Base-by-base conservation (phyloP, 176 grass and related monocot genomes). In the Saccharum spontaneum region DNA sequence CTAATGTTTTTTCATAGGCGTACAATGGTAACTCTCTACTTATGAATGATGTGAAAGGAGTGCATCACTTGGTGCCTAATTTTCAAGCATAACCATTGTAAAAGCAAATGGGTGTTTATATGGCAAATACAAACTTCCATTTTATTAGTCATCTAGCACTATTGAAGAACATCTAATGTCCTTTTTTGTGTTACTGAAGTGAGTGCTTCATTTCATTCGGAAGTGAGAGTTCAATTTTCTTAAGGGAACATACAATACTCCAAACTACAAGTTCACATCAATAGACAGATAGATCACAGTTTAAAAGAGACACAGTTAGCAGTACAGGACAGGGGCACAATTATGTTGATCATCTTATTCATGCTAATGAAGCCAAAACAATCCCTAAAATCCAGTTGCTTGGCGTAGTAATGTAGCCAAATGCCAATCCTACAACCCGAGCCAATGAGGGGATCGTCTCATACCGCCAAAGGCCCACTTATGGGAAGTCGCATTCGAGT, bases 401-500 rank as follows among this genome's bases (percentile, higher is more conserved):
- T 85, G 54, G 37, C 31, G 4, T 10, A 66, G 24, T 46, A 66
- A 75, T 76, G 55, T 77, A 76, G 34, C 16, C 5, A 38, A 38
- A 38, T 38, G 37, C 37, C 40, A 54, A 71, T 77, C 37, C 49
- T 82, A 71, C 4, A 17, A 40, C 15, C 17, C 9, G 10, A 60
- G 11, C 23, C 22, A 4, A 72, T 82, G n/a, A 72, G 10, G 18
- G 24, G 24, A 73, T 74, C 15, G 71, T 30, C 10, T 45, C 75
- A 38, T 82, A 94, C 92, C 92, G 18, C 92, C 92, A 41, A 94
- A 94, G 16, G 87, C 89, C 92, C 92, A 94, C 78, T 94, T 94
- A 62, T 94, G 92, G 54, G 92, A 94, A 76, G 89, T 94, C 34
- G 92, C 92, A 80, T 94, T 94, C 13, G 92, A 94, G 55, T 92